These are phyloP conservation scores for Hypseocharis bilobata DNA, from an alignment of 441 rosid species.

Conservation along the genomic window DNA sequence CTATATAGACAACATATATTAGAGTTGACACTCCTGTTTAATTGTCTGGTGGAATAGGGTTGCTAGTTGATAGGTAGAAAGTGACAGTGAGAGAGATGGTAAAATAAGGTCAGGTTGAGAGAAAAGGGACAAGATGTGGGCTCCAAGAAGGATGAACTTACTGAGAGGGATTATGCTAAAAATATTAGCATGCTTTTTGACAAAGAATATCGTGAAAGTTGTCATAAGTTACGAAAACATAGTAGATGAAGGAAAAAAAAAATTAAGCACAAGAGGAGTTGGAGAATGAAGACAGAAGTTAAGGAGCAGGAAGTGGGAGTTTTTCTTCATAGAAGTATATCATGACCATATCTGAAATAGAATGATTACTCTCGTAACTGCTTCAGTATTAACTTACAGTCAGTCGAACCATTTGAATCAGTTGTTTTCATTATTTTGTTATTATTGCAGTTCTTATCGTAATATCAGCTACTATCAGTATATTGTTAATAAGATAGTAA, in stretches of 20 bases:
- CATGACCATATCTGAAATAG: neutral
- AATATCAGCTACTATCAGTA: conserved; percentile 12
- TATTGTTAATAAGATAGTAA: conserved; percentile 3
- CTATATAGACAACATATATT: neutral
- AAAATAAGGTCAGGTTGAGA: no score
- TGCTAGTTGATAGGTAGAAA: neutral
- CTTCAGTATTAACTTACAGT: neutral
- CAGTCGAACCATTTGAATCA: neutral
- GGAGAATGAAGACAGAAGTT: neutral
- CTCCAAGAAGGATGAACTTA: neutral
- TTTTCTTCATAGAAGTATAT: neutral
- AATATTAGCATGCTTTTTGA: neutral
- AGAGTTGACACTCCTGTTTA: neutral
- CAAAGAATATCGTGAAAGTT: neutral
- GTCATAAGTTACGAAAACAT: neutral
- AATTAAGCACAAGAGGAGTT: neutral
- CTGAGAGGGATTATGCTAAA: neutral
- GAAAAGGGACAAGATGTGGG: no score
- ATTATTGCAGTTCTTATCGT: conserved; percentile 2
- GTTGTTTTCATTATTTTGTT: conserved; percentile 6
- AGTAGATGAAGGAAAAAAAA: neutral
- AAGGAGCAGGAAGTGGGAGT: neutral
- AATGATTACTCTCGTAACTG: neutral
- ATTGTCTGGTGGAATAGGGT: neutral
- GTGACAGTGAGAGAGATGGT: neutral